A percentile compares a stretch with the other conserved stretches of the same genome.
Conservation (phyloP, 139 green algal species). For the Pleodorina starrii region DNA sequence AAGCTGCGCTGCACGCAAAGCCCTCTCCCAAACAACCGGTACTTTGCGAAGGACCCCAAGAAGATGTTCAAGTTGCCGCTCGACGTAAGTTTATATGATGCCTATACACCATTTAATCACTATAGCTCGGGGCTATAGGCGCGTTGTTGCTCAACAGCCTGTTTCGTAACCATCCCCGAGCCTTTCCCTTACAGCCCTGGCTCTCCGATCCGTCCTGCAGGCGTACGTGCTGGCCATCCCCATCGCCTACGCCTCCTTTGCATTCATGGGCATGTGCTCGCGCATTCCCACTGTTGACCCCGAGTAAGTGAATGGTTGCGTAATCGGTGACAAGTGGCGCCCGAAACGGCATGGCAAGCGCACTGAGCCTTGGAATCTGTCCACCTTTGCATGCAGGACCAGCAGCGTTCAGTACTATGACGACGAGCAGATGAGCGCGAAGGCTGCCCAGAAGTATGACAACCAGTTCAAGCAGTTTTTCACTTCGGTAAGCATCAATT, state of each 20-base stretch:
- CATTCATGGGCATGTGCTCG: not conserved
- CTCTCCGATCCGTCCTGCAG: slow-evolving; percentile 7
- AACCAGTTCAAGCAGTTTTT: slow-evolving; percentile 48
- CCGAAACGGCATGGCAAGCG: no score
- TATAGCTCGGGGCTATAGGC: no score
- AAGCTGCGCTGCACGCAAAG: no score
- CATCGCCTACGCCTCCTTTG: slow-evolving; percentile 20
- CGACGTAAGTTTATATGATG: not conserved
- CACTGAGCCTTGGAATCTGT: no score
- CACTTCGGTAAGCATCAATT: not conserved
- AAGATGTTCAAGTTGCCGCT: slow-evolving; percentile 45
- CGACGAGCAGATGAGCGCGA: not conserved
- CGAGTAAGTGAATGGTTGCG: slow-evolving; percentile 10
- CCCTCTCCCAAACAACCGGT: no score
- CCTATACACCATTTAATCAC: not conserved
- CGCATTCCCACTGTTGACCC: slow-evolving; percentile 15
- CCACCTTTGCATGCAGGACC: no score
- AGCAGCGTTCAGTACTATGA: slow-evolving; percentile 11
- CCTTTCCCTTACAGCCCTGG: no score
- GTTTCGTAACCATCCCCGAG: no score
- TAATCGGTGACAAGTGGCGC: not conserved
- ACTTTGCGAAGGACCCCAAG: no score
- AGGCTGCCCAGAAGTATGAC: slow-evolving; percentile 10
- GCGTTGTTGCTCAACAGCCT: no score
- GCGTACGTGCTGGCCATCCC: slow-evolving; percentile 32